Evolutionary conservation across 192 early-diverging fungal species (phyloP).

Genomic region (Backusella circina): DNA sequence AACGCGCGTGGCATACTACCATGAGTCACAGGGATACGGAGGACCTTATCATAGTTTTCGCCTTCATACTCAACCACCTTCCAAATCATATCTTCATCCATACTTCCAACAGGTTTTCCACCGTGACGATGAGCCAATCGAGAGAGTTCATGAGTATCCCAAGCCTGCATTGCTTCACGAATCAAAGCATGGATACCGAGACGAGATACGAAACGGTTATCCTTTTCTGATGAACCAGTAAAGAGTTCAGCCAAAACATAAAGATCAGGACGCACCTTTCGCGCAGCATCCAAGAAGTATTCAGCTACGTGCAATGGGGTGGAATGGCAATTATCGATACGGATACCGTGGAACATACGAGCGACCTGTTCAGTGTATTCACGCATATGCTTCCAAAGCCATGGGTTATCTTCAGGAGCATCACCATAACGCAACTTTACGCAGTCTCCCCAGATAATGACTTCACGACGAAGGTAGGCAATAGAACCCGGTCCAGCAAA

Average conservation of each 20-base stretch:
- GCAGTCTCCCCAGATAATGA: conserved; percentile 99
- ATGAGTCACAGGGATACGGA: conserved; percentile 60
- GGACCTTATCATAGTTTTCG: conserved; percentile 10
- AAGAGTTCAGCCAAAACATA: conserved; percentile 99
- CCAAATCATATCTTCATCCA: conserved; percentile 68
- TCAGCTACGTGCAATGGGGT: conserved; percentile 94
- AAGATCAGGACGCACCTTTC: conserved; percentile 80
- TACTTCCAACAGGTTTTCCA: conserved; percentile 82
- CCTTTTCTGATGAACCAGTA: conserved; percentile 94
- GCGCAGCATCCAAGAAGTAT: conserved; percentile 87
- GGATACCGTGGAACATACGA: conserved; percentile 87
- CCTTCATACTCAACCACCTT: conserved; percentile 36
- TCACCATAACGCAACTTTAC: conserved; percentile 96
- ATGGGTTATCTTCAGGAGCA: conserved; percentile 81
- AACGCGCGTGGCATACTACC: conserved; percentile 88
- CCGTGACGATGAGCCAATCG: conserved; percentile 89
- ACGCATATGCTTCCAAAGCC: conserved; percentile 94
- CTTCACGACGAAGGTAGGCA: conserved; percentile 90
- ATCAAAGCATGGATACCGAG: conserved; percentile 97
- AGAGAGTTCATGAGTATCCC: conserved; percentile 88
- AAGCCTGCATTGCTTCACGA: conserved; percentile 97
- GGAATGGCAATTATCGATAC: conserved; percentile 99
- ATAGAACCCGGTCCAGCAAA: conserved; percentile 87
- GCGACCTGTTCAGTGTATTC: conserved; percentile 90
- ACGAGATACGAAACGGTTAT: conserved; percentile 86